Evolutionary conservation across 208 protist genomes (phyloP).

Genomic region (Trypanosomatidae sp.): DNA sequence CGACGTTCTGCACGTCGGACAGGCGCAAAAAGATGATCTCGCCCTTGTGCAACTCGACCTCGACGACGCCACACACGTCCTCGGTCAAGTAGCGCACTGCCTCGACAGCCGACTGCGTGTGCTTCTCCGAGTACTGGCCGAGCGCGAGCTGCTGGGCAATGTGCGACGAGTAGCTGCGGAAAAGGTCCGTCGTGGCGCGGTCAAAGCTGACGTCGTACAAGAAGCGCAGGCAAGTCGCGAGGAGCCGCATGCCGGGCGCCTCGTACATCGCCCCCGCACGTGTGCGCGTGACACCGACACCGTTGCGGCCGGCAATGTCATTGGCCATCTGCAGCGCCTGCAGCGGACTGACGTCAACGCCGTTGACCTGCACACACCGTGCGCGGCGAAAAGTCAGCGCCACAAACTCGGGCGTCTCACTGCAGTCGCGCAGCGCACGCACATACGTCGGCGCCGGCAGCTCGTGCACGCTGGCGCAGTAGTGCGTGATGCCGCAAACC

Average conservation of each 20-base stretch:
- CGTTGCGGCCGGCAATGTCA: constrained; percentile 81
- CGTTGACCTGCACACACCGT: constrained; percentile 77
- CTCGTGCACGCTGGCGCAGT: constrained; percentile 43
- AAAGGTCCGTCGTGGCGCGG: constrained; percentile 45
- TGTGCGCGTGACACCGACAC: constrained; percentile 66
- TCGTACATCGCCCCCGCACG: constrained; percentile 83
- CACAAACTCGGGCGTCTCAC: constrained; percentile 60
- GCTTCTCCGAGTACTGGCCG: constrained; percentile 60
- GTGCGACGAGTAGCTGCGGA: constrained; percentile 68
- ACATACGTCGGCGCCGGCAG: constrained; percentile 43
- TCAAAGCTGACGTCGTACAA: constrained; percentile 86
- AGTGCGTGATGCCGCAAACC: constrained; percentile 76
- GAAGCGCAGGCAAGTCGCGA: constrained; percentile 50
- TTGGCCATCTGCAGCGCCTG: constrained; percentile 76
- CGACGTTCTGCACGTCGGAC: constrained; percentile 40
- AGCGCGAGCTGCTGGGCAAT: constrained; percentile 50
- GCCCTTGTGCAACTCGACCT: constrained; percentile 81
- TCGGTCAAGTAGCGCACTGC: constrained; percentile 64
- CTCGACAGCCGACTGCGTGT: constrained; percentile 72
- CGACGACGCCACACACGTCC: constrained; percentile 68
- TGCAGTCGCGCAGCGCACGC: constrained; percentile 44
- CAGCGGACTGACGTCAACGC: constrained; percentile 61
- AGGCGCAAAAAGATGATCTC: constrained; percentile 81
- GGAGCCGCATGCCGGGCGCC: constrained; percentile 81
- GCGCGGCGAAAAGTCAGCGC: constrained; percentile 58